These are phyloP conservation scores for Globisporangium sylvaticum DNA, from an alignment of 352 stramenopile genomes.

Conservation along the genomic window DNA sequence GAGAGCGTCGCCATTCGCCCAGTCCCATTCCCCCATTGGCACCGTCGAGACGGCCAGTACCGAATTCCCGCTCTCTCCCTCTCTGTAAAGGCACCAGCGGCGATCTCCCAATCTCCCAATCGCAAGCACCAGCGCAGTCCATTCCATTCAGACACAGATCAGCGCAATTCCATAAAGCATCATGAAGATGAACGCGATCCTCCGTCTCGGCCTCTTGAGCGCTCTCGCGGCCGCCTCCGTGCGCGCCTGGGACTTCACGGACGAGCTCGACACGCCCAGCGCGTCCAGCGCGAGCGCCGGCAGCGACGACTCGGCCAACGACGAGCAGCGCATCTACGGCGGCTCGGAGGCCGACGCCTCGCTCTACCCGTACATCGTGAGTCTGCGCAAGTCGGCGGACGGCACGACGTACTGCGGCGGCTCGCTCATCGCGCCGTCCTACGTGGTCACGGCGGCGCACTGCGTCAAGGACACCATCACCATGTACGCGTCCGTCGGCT, in stretches of 20 bases:
- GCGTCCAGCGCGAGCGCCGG: constrained; percentile 5
- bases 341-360: constrained; percentile 47
- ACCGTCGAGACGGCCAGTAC: not conserved
- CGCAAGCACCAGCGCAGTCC: not conserved
- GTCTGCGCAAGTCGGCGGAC: constrained; percentile 37
- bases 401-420: constrained; percentile 61
- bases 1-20: not conserved
- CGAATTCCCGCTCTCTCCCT: not conserved
- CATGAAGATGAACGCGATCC: constrained; percentile 14
- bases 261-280: constrained; percentile 14
- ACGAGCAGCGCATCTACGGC: constrained; percentile 56
- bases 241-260: constrained; percentile 21
- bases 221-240: constrained; percentile 5
- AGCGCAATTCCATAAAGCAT: not conserved
- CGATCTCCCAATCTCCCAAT: not conserved
- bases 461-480: constrained; percentile 43
- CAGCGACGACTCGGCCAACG: constrained; percentile 27
- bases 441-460: constrained; percentile 70
- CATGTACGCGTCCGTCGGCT: constrained; percentile 55
- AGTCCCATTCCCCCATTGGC: not conserved
- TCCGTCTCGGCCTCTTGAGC: constrained; percentile 6
- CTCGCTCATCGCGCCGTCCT: constrained; percentile 52
- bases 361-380: constrained; percentile 54
- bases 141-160: not conserved
- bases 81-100: not conserved